Evolutionary conservation across 2,329 filamentous ascomycete species (phyloP), one percentile per base, ranked within the genome.

Genomic region (Arthrobotrys iridis): DNA sequence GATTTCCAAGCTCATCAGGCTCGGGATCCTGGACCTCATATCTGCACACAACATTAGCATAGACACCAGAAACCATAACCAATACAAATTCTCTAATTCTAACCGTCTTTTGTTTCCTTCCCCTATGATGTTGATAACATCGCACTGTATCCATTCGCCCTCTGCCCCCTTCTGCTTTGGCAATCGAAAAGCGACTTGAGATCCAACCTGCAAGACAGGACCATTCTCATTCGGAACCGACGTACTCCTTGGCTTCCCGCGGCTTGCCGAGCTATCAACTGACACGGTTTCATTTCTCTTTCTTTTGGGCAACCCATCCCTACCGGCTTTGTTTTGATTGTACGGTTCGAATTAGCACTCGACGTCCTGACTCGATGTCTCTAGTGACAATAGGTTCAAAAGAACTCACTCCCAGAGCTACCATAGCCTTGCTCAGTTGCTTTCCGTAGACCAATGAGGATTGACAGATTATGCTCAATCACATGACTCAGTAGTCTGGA

Each of bases 21-120:
- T 93, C 91, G 28, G 91, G 90, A 79, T 94, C 91, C 79, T 93
- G 88, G 22, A 93, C 91, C 81, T 91, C 90, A 83, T 93, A 80
- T 58, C 79, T 79, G 41, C 20, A 24, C 20, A 24, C 22, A 28
- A 8, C 22, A 28, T 65, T 13, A 59, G 28, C 13, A n/a, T 15
- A 22, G 4, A n/a, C 15, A 3, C 10, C 7, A 15, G 7, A 4
- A 58, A 10, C n/a, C n/a, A n/a, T n/a, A n/a, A n/a, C n/a, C n/a
- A n/a, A n/a, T n/a, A 15, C 22, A 20, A 15, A 24, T 6, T 48
- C 35, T 41, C 11, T 20, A 33, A 35, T 87, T 79, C 90, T 86
- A 80, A 93, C 46, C 90, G 87, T 79, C 91, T 86, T 80, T 88
- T 90, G 81, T 93, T 93, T 63, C 90, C 90, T 74, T 93, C 91